phyloP scores from a whole-genome alignment of 495 filamentous ascomycete genomes.

The Hyaloscypha bicolor region DNA sequence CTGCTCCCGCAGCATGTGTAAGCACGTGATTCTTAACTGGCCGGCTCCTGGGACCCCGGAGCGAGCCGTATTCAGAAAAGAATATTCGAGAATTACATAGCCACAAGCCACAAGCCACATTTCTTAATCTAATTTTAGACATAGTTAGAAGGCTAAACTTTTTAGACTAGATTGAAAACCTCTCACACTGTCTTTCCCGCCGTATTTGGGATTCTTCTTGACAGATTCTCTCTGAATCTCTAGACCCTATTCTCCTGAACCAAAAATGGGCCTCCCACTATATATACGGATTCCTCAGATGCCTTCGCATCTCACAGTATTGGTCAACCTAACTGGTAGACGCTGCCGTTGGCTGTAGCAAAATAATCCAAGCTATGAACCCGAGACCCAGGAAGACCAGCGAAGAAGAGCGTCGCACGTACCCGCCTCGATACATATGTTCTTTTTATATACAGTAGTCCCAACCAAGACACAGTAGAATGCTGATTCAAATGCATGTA shows the following conservation, averaged over 20 bases:
- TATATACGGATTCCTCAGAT: slow-evolving; percentile 16
- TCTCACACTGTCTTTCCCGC: neutral
- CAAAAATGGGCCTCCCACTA: slow-evolving; percentile 18
- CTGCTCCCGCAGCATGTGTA: too few relatives aligned
- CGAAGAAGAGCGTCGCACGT: too few relatives aligned
- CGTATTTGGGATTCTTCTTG: slow-evolving; percentile 17
- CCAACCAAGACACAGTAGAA: too few relatives aligned
- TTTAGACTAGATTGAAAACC: neutral
- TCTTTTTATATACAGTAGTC: too few relatives aligned
- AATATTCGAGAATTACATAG: slow-evolving; percentile 11
- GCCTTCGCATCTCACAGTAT: slow-evolving; percentile 17
- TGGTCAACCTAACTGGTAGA: slow-evolving; percentile 20
- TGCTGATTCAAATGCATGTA: too few relatives aligned
- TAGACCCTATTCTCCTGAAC: slow-evolving; percentile 20
- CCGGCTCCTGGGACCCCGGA: slow-evolving; percentile 6
- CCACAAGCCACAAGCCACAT: slow-evolving; percentile 6
- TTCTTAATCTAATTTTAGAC: slow-evolving; percentile 7
- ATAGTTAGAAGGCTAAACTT: neutral
- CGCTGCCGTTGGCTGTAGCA: slow-evolving; percentile 3
- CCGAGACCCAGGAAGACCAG: slow-evolving; percentile 17
- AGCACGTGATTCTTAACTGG: neutral
- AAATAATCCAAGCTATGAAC: slow-evolving; percentile 20
- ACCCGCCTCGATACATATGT: too few relatives aligned
- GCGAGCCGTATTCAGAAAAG: slow-evolving; percentile 7
- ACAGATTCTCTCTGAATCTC: slow-evolving; percentile 17